Percentiles rank a stretch among this genome's conserved stretches.
Conservation (phyloP, 2,329 filamentous ascomycete genomes). For the Penicillium hordei region DNA sequence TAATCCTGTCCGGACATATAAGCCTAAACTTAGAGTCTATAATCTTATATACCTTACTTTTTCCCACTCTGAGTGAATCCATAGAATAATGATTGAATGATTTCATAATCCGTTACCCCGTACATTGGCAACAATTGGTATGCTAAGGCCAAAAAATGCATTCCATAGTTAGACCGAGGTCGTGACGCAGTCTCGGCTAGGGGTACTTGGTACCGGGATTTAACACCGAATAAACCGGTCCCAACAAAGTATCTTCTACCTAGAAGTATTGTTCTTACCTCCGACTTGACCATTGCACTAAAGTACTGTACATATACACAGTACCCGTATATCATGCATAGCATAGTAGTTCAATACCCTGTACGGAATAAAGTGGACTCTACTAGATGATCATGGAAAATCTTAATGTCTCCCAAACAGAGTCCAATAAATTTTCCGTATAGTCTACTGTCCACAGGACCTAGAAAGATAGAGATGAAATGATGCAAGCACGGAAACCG, state of each 20-base stretch:
- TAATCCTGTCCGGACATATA: neutral
- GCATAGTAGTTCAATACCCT: neutral
- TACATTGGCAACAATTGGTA: neutral
- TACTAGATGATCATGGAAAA: neutral
- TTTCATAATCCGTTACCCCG: neutral
- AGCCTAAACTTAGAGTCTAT: neutral
- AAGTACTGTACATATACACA: neutral
- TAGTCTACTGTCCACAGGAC: neutral
- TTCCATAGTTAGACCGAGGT: slow-evolving; percentile 2
- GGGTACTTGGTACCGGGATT: slow-evolving; percentile 4
- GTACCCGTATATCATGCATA: neutral
- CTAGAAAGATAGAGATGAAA: too few species aligned
- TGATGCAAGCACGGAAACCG: too few species aligned
- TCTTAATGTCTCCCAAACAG: neutral
- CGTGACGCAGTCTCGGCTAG: slow-evolving; percentile 2
- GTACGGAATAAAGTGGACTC: neutral
- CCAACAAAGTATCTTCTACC: neutral
- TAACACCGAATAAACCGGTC: neutral
- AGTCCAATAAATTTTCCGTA: neutral
- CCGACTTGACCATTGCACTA: neutral
- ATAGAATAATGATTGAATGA: neutral
- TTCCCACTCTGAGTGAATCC: neutral
- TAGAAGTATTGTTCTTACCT: neutral
- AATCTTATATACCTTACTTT: neutral
- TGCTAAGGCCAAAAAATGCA: neutral